Evolutionary conservation across 2,329 filamentous ascomycete species (phyloP).

Genomic region (Zymoseptoria passerinii): DNA sequence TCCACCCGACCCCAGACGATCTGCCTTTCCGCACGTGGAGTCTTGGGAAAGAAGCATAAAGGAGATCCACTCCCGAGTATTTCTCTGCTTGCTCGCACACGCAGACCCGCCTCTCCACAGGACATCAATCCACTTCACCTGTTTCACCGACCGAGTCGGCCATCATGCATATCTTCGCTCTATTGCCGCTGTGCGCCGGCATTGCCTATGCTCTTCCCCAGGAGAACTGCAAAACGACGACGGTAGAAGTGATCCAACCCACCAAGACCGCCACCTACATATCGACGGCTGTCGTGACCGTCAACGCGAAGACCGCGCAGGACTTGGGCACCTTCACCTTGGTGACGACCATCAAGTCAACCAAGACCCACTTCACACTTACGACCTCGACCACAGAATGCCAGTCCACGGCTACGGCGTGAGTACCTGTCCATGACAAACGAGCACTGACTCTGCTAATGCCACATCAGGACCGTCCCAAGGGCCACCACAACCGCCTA

Average conservation of each 20-base stretch:
- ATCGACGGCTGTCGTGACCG: constrained; percentile 20
- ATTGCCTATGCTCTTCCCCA: constrained; percentile 21
- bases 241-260: constrained; percentile 22
- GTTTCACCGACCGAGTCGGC: constrained; percentile 11
- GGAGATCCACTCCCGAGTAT: neutral
- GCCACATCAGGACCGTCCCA: constrained; percentile 5
- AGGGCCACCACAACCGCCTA: constrained; percentile 3
- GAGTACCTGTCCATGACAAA: constrained; percentile 3
- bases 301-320: constrained; percentile 17
- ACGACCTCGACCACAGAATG: constrained; percentile 21
- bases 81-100: neutral
- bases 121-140: constrained; percentile 1
- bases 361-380: constrained; percentile 23
- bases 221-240: constrained; percentile 22
- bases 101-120: neutral
- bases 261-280: constrained; percentile 26
- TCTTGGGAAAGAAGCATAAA: neutral
- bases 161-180: constrained; percentile 17
- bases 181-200: constrained; percentile 19
- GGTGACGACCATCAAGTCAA: constrained; percentile 18
- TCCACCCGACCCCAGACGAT: neutral
- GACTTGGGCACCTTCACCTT: constrained; percentile 26
- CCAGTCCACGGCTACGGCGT: constrained; percentile 18
- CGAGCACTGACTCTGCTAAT: constrained; percentile 2
- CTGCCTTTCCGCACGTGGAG: neutral